Percentiles rank a stretch among this genome's conserved stretches.
These are phyloP conservation scores for Cladorrhinum samala DNA, from an alignment of 495 filamentous ascomycete species.

Conservation along the genomic window DNA sequence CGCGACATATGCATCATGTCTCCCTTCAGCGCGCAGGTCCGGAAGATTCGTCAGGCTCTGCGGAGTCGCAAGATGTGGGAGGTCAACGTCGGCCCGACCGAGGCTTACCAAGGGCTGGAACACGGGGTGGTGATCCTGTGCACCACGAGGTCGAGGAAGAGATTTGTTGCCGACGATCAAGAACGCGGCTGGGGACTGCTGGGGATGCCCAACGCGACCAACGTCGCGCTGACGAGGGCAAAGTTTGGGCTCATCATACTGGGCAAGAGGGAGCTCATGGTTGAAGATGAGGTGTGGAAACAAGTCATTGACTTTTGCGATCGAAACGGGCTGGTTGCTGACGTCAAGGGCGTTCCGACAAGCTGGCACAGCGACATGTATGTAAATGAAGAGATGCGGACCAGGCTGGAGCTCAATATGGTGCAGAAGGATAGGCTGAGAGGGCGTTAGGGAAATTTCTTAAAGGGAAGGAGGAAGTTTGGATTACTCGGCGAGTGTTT, in stretches of 20 bases:
- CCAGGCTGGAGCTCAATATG: neutral
- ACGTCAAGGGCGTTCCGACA: neutral
- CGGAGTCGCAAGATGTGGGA: slow-evolving; percentile 28
- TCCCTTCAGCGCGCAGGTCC: slow-evolving; percentile 50
- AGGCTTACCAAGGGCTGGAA: slow-evolving; percentile 54
- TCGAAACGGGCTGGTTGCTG: slow-evolving; percentile 33
- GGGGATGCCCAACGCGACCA: slow-evolving; percentile 39
- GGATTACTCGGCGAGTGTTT: no score
- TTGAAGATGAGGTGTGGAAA: slow-evolving; percentile 35
- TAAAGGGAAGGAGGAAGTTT: neutral
- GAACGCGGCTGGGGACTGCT: slow-evolving; percentile 45
- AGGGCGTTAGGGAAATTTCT: neutral
- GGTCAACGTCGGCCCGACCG: slow-evolving; percentile 51
- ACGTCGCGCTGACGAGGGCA: slow-evolving; percentile 52
- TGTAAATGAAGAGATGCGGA: neutral
- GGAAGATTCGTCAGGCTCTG: slow-evolving; percentile 34
- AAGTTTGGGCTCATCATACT: slow-evolving; percentile 48
- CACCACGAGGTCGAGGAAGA: slow-evolving; percentile 43
- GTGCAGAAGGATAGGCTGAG: neutral
- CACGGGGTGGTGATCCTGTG: slow-evolving; percentile 50
- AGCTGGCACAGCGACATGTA: neutral
- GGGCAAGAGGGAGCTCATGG: slow-evolving; percentile 42
- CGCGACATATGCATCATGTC: slow-evolving; percentile 49
- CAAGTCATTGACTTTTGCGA: slow-evolving; percentile 43
- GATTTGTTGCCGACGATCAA: slow-evolving; percentile 42